Base-by-base conservation (phyloP, 352 stramenopile genomes). In the Globisporangium polare region DNA sequence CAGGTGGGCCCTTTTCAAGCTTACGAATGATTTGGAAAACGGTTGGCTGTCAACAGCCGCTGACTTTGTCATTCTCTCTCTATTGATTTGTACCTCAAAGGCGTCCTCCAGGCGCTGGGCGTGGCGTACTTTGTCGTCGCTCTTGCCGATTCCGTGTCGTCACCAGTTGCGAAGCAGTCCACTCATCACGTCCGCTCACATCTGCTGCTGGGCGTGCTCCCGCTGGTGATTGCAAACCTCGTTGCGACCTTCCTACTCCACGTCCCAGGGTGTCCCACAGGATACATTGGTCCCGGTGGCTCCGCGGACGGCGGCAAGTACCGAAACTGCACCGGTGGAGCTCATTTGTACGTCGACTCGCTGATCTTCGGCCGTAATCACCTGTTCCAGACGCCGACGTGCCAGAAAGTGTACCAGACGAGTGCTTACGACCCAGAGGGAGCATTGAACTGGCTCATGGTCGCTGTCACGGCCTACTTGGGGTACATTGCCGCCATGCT, bases 381-480 rank as follows among this genome's bases (percentile, higher is more conserved):
- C 43, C 70, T 96, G 51, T 90, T 82, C 51, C 71, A 83, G 68
- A 75, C 66, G 0, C 78, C 84, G 26, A 92, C 87, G 0, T 92
- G 79, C 55, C 71, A 81, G 20, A 20, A 65, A 17, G 61, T 61
- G 33, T 96, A 88, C 53, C 53, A 69, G 60, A 90, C 78, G 1
- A 74, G 79, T 0, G 62, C 82, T 15, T 94, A 80, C 45, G 88
- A 96, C 41, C 88, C 86, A 0, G 88, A 96, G 57, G 88, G 86
- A 1, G 54, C 90, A 8, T 61, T 96, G 20, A 92, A 93, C 53
- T 90, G 78, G 74, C 54, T 94, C 33, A 88, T 84, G 71, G 80
- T 89, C 27, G 72, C 71, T 5, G 52, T 72, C 5, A 81, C 88
- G 5, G 61, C 74, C 10, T 94, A 90, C 55, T 20, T 89, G 26